Evolutionary conservation across 352 stramenopile genomes (phyloP).

Genomic region (Pythium folliculosum): DNA sequence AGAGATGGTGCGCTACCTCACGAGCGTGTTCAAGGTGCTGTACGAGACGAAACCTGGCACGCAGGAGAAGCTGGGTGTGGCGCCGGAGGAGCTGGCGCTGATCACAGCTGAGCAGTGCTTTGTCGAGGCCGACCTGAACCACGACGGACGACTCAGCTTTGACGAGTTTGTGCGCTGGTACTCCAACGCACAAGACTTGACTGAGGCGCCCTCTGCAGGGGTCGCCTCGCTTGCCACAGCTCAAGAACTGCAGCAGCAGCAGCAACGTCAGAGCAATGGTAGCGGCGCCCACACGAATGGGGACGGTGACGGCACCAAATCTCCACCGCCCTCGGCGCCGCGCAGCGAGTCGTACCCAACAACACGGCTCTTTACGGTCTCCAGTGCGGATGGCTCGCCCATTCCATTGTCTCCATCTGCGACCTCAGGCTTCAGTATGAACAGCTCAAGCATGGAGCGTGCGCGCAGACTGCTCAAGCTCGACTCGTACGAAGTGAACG

Average conservation of each 20-base stretch:
- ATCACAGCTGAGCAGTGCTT: constrained; percentile 88
- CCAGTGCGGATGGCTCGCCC: not conserved
- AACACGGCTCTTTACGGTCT: constrained; percentile 15
- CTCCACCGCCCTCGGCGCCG: not conserved
- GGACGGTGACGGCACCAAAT: not conserved
- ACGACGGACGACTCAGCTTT: constrained; percentile 81
- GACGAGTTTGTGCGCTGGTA: constrained; percentile 90
- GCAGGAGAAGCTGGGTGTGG: constrained; percentile 52
- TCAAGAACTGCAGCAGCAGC: constrained; percentile 15
- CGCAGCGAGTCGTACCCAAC: constrained; percentile 25
- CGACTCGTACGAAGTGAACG: constrained; percentile 85
- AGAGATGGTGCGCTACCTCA: constrained; percentile 88
- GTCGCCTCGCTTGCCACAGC: constrained; percentile 24
- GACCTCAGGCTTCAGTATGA: constrained; percentile 50
- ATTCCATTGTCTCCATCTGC: constrained; percentile 8
- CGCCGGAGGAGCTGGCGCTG: constrained; percentile 68
- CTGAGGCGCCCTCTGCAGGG: constrained; percentile 37
- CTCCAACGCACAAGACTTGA: constrained; percentile 51
- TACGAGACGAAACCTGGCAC: constrained; percentile 80
- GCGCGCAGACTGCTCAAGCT: constrained; percentile 80
- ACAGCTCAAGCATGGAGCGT: constrained; percentile 76
- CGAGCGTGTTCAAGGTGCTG: constrained; percentile 85
- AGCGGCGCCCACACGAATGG: not conserved
- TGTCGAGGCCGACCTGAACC: constrained; percentile 77
- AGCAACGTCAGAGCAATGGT: not conserved